phyloP scores from a whole-genome alignment of 2,329 filamentous ascomycete species.

The Neofusicoccum kwambonambiense region DNA sequence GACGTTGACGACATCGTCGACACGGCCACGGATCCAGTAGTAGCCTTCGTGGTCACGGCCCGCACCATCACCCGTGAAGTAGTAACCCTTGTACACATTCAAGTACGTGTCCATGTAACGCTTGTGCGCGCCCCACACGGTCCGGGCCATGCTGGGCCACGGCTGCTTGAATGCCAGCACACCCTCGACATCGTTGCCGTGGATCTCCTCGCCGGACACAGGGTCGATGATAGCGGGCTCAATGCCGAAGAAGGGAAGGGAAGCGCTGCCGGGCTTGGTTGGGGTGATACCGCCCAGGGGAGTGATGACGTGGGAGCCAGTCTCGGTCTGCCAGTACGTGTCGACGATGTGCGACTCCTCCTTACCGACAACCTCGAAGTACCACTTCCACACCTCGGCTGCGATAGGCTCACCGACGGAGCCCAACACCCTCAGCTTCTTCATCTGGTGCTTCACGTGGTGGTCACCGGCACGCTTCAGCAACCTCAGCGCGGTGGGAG shows the following conservation, averaged over 20 bases:
- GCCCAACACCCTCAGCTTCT: slow-evolving; percentile 82
- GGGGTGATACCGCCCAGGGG: slow-evolving; percentile 90
- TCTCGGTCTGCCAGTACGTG: slow-evolving; percentile 99
- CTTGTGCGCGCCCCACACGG: slow-evolving; percentile 96
- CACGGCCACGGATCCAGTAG: slow-evolving; percentile 99
- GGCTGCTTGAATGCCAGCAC: slow-evolving; percentile 95
- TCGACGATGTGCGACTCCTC: slow-evolving; percentile 87
- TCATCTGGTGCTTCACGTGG: slow-evolving; percentile 86
- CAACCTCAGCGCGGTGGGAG: slow-evolving; percentile 86
- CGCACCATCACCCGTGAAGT: slow-evolving; percentile 93
- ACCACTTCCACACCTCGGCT: slow-evolving; percentile 99
- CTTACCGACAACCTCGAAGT: slow-evolving; percentile 91
- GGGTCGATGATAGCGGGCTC: slow-evolving; percentile 97
- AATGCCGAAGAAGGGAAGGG: slow-evolving; percentile 96
- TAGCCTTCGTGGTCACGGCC: slow-evolving; percentile 96
- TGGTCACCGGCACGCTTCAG: slow-evolving; percentile 95
- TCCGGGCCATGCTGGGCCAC: slow-evolving; percentile 98
- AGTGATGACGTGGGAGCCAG: slow-evolving; percentile 92
- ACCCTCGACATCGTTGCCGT: slow-evolving; percentile 95
- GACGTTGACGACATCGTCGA: slow-evolving; percentile 98
- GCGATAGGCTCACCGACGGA: slow-evolving; percentile 98
- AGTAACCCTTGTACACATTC: slow-evolving; percentile 97
- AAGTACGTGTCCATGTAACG: slow-evolving; percentile 98
- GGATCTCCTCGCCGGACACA: slow-evolving; percentile 87
- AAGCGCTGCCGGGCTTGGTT: slow-evolving; percentile 94